Evolutionary conservation across 176 grass and related monocot genomes (phyloP).

Genomic region (Poa pratensis): DNA sequence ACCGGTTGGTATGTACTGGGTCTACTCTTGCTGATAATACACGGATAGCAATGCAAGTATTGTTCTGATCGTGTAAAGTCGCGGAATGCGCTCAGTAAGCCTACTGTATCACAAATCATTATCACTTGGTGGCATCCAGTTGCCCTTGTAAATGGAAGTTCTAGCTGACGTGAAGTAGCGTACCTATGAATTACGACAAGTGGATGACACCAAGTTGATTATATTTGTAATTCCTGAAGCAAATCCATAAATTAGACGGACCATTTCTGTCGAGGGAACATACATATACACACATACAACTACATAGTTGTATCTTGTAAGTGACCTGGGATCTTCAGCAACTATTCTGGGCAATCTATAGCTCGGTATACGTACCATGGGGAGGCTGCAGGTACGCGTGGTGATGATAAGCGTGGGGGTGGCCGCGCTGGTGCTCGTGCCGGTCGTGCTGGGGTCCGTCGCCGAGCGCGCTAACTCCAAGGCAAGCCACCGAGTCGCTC

Average conservation of each 20-base stretch:
- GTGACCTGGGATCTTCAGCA: neutral
- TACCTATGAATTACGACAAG: no score
- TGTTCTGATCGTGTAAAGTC: no score
- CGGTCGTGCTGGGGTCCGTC: constrained; percentile 13
- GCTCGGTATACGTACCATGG: neutral
- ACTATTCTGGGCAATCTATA: neutral
- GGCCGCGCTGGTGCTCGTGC: constrained; percentile 32
- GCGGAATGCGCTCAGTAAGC: no score
- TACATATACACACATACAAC: neutral
- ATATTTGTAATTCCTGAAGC: no score
- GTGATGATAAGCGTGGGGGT: constrained; percentile 14
- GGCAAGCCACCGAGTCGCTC: neutral
- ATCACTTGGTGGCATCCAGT: no score
- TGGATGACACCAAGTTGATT: no score
- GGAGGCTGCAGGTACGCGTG: constrained; percentile 37
- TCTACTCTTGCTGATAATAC: neutral
- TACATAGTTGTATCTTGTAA: neutral
- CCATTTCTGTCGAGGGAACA: no score
- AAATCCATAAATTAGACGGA: no score
- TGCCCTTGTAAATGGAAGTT: no score
- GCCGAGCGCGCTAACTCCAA: constrained; percentile 29
- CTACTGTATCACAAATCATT: no score
- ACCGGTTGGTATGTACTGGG: neutral
- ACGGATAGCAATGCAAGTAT: no score
- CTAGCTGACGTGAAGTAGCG: no score